These are phyloP conservation scores for Phytophthora cryptogea DNA, from an alignment of 352 stramenopile species.

Conservation along the genomic window DNA sequence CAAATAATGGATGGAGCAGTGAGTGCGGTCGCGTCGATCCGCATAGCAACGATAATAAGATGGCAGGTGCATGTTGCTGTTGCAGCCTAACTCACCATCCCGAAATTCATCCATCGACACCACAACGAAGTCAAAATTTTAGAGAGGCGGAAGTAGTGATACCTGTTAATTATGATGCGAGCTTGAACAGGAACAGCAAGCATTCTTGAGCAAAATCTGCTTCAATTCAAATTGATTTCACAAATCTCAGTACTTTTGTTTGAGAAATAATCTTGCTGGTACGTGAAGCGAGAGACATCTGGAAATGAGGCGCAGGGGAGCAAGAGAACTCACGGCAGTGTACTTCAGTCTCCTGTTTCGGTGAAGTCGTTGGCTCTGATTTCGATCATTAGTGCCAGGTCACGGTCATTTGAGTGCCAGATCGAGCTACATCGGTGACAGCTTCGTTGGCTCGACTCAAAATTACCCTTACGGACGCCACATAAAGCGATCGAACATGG, in stretches of 20 bases:
- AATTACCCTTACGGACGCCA: neutral
- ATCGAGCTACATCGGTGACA: constrained; percentile 1
- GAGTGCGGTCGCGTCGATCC: neutral
- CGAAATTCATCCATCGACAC: neutral
- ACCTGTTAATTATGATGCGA: too few relatives aligned
- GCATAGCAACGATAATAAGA: constrained; percentile 6
- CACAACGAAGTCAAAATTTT: constrained; percentile 1
- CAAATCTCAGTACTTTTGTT: too few relatives aligned
- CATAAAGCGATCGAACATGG: too few relatives aligned
- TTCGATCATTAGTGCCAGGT: neutral
- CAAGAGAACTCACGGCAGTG: neutral
- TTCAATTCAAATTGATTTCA: too few relatives aligned
- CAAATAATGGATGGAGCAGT: too few relatives aligned
- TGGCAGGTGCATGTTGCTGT: constrained; percentile 3
- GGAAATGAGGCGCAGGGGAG: neutral
- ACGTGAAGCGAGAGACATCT: neutral
- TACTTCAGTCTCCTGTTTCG: neutral
- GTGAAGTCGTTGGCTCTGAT: constrained; percentile 2
- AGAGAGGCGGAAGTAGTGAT: too few relatives aligned
- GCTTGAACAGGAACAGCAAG: too few relatives aligned
- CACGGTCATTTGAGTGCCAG: neutral
- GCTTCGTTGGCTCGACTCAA: neutral
- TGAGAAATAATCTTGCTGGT: too few relatives aligned
- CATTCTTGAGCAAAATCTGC: too few relatives aligned
- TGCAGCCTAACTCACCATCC: constrained; percentile 11